A percentile compares a stretch with the other conserved stretches of the same genome.
Evolutionary conservation across 352 stramenopile species (phyloP).

Genomic region (Pythium grandisporangium): DNA sequence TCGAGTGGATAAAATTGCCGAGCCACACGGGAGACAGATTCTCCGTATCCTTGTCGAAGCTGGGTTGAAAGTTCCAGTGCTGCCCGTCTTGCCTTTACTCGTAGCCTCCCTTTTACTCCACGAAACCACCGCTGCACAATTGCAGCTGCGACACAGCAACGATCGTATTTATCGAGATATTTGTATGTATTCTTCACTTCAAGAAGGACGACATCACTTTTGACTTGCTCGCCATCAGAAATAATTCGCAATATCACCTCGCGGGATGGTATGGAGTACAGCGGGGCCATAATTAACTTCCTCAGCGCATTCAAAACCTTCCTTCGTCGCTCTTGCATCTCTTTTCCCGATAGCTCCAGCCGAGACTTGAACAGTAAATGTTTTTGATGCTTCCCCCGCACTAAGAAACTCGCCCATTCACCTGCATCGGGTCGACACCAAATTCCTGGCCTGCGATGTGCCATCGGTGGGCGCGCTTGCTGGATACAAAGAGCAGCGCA

Average conservation of each 20-base stretch:
- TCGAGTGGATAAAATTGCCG: conserved; percentile 20
- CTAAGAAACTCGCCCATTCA: conserved; percentile 54
- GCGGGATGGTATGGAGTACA: conserved; percentile 46
- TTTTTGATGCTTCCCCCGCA: conserved; percentile 46
- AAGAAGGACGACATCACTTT: conserved; percentile 63
- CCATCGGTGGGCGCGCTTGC: conserved; percentile 31
- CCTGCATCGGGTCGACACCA: conserved; percentile 69
- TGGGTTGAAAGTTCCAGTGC: conserved; percentile 20
- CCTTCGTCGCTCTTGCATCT: conserved; percentile 38
- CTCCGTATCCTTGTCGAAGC: conserved; percentile 20
- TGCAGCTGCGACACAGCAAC: conserved; percentile 31
- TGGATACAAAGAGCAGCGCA: conserved; percentile 56
- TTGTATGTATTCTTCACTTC: conserved; percentile 52
- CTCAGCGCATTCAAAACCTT: conserved; percentile 38
- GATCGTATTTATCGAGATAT: conserved; percentile 54
- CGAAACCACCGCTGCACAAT: conserved; percentile 60
- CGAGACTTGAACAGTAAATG: conserved; percentile 67
- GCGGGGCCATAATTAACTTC: conserved; percentile 36
- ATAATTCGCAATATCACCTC: conserved; percentile 38
- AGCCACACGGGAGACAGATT: conserved; percentile 15
- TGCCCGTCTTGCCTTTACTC: conserved; percentile 13
- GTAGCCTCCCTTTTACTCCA: conserved; percentile 23
- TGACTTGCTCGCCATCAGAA: conserved; percentile 35
- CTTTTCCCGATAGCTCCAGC: conserved; percentile 37
- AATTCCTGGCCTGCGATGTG: conserved; percentile 35